Percentiles rank a stretch among this genome's conserved stretches.
phyloP scores from a whole-genome alignment of 805 yeast species.

The Metschnikowia koreensis region DNA sequence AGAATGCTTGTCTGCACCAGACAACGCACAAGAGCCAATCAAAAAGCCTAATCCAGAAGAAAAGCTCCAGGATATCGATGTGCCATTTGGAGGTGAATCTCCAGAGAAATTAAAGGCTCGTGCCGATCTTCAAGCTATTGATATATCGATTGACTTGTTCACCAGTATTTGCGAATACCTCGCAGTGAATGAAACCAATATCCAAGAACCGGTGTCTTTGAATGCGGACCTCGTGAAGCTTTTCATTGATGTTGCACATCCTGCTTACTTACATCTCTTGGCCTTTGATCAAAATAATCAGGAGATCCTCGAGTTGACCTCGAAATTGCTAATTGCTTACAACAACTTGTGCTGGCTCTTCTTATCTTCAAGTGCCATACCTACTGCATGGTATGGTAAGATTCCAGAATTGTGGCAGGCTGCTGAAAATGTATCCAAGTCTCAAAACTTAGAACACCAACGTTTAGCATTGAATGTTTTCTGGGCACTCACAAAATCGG shows the following conservation, averaged over 20 bases:
- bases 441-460: slow-evolving; percentile 24
- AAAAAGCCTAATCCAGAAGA: slow-evolving; percentile 19
- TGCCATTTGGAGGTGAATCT: slow-evolving; percentile 24
- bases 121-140: slow-evolving; percentile 59
- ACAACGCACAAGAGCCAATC: slow-evolving; percentile 38
- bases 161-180: slow-evolving; percentile 69
- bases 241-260: slow-evolving; percentile 24
- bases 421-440: slow-evolving; percentile 12
- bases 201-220: slow-evolving; percentile 23
- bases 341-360: slow-evolving; percentile 71
- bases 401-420: slow-evolving; percentile 32
- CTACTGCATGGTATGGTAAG: slow-evolving; percentile 39
- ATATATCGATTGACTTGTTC: slow-evolving; percentile 69
- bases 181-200: slow-evolving; percentile 29
- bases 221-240: slow-evolving; percentile 18
- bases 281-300: slow-evolving; percentile 31
- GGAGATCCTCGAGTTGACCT: slow-evolving; percentile 38
- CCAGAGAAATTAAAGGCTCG: slow-evolving; percentile 46
- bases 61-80: slow-evolving; percentile 24
- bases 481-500: slow-evolving; percentile 38
- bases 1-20: slow-evolving; percentile 16
- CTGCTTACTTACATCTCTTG: slow-evolving; percentile 38
- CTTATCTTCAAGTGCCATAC: slow-evolving; percentile 29
- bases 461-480: slow-evolving; percentile 34
- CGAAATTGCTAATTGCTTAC: slow-evolving; percentile 60